Base-by-base conservation (phyloP, 164 flowering plant genomes). In the Dillenia turbinata region DNA sequence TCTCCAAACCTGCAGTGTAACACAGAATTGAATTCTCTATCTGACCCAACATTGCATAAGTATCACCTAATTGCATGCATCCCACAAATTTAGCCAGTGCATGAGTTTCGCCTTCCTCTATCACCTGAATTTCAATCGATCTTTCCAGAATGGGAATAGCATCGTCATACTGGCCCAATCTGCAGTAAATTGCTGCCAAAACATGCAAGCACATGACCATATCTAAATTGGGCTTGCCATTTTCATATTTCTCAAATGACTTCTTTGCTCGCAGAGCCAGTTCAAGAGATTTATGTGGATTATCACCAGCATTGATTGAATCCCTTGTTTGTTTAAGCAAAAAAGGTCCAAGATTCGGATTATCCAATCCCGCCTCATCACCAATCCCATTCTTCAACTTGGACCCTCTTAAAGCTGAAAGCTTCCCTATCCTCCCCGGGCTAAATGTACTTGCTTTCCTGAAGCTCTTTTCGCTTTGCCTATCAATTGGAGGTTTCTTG, bases 51-150 rank as follows among this genome's bases (percentile, higher is more conserved):
- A 77, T 64, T 40, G 81, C 75, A 66, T 80, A 77, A 40, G 76
- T 74, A 56, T 83, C 87, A 14, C 87, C 87, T 24, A 83, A 65
- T 65, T 75, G 81, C 87, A 83, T 83, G 57, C 80, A 77, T 19
- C 87, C 87, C 2, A 81, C 75, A 67, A 80, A 80, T 60, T 80
- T 80, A 17, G 87, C 85, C 5, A 83, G 77, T 22, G 84, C 83
- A 62, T 83, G 81, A 49, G 64, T 59, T 58, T 75, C 60, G n/a
- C 85, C 81, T 45, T 69, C 69, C 19, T 77, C 77, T 33, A 78
- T 56, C 8, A 54, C 66, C 14, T 83, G 83, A 57, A 78, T 70
- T n/a, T 78, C 80, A 54, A 83, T 77, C 0, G 84, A 75, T 10
- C 71, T 78, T 65, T 83, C 81, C 13, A 83, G 83, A 45, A 79